Evolutionary conservation across 2,329 filamentous ascomycete species (phyloP), one percentile per base, ranked within the genome.

Genomic region (Iodosphaeria phyllophila): DNA sequence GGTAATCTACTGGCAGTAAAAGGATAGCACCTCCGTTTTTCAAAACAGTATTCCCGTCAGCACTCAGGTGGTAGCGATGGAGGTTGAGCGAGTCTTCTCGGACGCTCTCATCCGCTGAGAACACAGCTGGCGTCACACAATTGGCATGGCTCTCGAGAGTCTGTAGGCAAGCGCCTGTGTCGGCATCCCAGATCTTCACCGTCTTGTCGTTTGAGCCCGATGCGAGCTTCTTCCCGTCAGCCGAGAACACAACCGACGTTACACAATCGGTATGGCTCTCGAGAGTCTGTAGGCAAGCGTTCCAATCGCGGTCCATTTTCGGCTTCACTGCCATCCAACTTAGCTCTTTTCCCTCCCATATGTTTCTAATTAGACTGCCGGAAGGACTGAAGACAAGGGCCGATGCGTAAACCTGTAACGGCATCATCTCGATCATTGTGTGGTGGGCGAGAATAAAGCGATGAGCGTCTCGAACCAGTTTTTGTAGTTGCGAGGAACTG

Each of bases 391-490:
- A 52, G 21, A 40, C 32, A 10, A 40, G 43, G 6, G 30, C 44
- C n/a, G 35, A 46, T 7, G 29, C 37, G 30, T 54, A 54, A 12
- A 37, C 29, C 30, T 54, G 48, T 5, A 43, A 31, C 11, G 46
- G 37, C 13, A 35, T 26, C 5, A 28, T 32, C 23, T 44, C 28
- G 22, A 51, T 42, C 19, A 38, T 25, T 23, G 27, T 28, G 32
- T 35, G 38, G 27, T 33, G 27, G 30, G 32, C 28, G 5, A 35
- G 19, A 11, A 44, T 33, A 36, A 44, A 51, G 29, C 43, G 41
- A n/a, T 30, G 34, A 8, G 38, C 30, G 24, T 53, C 43, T 16
- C 27, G 37, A 24, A 45, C 10, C 8, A 43, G 35, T 10, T 20
- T 14, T 4, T 16, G 4, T 12, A 16, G 8, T 5, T n/a, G 10